Conservation (phyloP, 805 yeast species). For the Maudiozyma turicensis region DNA sequence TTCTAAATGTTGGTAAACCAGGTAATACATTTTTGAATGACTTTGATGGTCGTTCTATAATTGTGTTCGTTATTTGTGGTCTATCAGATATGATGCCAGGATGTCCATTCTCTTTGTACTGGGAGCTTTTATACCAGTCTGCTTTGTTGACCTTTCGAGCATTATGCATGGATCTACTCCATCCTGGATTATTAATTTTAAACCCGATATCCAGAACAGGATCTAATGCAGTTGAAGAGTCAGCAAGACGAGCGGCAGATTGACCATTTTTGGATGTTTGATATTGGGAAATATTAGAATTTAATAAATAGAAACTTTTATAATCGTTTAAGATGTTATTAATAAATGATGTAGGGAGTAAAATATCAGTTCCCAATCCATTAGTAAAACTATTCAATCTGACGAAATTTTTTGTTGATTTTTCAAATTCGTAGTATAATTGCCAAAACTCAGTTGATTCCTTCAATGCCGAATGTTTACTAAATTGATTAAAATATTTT, state of each 20-base stretch:
- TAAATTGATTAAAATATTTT: constrained; percentile 22
- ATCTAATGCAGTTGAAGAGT: constrained; percentile 7
- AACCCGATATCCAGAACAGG: constrained; percentile 23
- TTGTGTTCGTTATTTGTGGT: constrained; percentile 36
- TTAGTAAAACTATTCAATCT: constrained; percentile 38
- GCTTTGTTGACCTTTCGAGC: background rate
- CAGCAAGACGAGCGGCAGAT: background rate
- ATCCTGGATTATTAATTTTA: constrained; percentile 25
- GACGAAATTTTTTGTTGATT: constrained; percentile 33
- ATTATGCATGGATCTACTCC: constrained; percentile 9
- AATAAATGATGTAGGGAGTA: constrained; percentile 39
- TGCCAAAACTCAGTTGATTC: constrained; percentile 46
- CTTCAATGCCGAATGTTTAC: constrained; percentile 25
- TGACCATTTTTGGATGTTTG: constrained; percentile 13
- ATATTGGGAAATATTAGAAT: constrained; percentile 20
- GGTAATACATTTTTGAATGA: constrained; percentile 19
- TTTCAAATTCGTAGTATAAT: constrained; percentile 46
- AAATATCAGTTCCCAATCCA: constrained; percentile 36
- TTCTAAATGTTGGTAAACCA: constrained; percentile 47
- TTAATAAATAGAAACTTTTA: constrained; percentile 28
- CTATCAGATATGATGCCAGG: constrained; percentile 31
- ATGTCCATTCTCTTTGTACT: constrained; percentile 29
- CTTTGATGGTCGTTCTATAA: constrained; percentile 17
- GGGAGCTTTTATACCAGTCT: constrained; percentile 20
- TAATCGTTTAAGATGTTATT: constrained; percentile 35